Evolutionary conservation across 306 rosid species (phyloP), one percentile per base, ranked within the genome.

Genomic region (Cicer bijugum): DNA sequence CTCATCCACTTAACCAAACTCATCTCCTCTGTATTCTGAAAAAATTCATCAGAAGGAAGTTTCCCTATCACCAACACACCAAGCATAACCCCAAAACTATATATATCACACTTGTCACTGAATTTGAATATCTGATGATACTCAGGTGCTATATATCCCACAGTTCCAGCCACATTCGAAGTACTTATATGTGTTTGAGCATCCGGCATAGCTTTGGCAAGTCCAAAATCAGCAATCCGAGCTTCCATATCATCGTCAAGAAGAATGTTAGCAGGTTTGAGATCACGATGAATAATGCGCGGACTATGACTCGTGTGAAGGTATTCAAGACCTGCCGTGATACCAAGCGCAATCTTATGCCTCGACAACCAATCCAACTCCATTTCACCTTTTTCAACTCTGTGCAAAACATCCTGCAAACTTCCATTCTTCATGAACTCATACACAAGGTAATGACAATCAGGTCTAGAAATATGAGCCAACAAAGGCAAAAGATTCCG

Each of bases 391-490:
- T 5, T 78, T 0, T 82, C 40, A 28, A 80, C 93, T 2, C 59
- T 65, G 5, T 0, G 7, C 23, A 95, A 33, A 50, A 67, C 20
- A 78, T 91, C 90, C 15, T 88, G 96, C 58, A 95, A 81, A 76
- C 99, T 95, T 0, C 99, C 97, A 35, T 95, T 95, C 70, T 90
- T 95, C 97, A 95, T 95, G 88, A 58, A 95, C 48, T 91, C 99
- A 0, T 91, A 95, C 14, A 95, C 91, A 14, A 95, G 89, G 77
- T 84, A 85, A 75, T 95, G 97, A 42, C 92, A 89, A 37, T 91
- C 93, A 2, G 97, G 96, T 43, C 90, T 89, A 3, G 87, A 79
- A 6, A 90, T 78, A 47, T 95, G 99, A 5, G 99, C 97, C 10
- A 95, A 48, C 15, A 95, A 84, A 73, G 97, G 88, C 7, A 91